phyloP scores from a whole-genome alignment of 805 yeast species.

The Pichia paraexigua region DNA sequence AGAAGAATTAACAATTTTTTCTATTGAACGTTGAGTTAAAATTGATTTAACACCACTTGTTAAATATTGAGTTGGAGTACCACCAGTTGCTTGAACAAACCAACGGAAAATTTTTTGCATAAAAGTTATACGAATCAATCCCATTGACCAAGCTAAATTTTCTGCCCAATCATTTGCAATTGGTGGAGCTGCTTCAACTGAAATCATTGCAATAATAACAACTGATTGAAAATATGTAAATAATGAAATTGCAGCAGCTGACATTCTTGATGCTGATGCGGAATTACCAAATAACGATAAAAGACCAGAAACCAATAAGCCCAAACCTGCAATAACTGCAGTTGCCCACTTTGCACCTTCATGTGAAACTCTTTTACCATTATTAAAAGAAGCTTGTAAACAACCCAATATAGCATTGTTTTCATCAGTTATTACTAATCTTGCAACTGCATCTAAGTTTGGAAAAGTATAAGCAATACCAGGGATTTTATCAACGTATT shows the following conservation, averaged over 20 bases:
- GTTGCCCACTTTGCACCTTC: conserved; percentile 88
- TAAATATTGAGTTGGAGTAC: conserved; percentile 64
- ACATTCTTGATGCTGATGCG: conserved; percentile 79
- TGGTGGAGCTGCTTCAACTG: conserved; percentile 82
- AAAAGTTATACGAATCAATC: conserved; percentile 65
- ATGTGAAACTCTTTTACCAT: conserved; percentile 76
- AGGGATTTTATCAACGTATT: conserved; percentile 55
- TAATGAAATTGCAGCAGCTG: conserved; percentile 78
- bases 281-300: conserved; percentile 81
- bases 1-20: conserved; percentile 14
- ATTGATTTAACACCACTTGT: conserved; percentile 56
- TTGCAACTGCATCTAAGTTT: conserved; percentile 73
- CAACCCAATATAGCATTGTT: conserved; percentile 51
- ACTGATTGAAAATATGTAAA: conserved; percentile 85
- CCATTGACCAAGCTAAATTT: conserved; percentile 93
- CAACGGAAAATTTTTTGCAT: conserved; percentile 83
- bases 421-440: conserved; percentile 36
- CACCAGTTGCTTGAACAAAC: conserved; percentile 87
- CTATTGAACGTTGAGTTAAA: conserved; percentile 54
- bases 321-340: conserved; percentile 82
- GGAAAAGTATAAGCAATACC: conserved; percentile 83
- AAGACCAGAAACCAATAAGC: conserved; percentile 76
- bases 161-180: conserved; percentile 90
- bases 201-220: conserved; percentile 76
- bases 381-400: conserved; percentile 64